phyloP scores from a whole-genome alignment of 441 rosid species.

The Geranium incanum region DNA sequence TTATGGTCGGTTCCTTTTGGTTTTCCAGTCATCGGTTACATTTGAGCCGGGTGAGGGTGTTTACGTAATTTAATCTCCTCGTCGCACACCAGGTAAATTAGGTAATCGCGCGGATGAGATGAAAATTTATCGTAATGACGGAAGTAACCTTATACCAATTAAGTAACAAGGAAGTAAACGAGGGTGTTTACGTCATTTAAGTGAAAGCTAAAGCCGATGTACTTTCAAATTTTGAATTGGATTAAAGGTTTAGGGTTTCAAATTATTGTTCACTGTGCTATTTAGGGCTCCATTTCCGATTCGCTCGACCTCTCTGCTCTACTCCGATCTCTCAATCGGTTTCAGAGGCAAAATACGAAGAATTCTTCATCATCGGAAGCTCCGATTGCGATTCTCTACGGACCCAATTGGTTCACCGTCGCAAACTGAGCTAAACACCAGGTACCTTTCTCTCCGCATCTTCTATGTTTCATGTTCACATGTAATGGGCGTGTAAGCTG shows the following conservation, averaged over 20 bases:
- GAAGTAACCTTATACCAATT: neutral
- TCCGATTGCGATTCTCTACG: neutral
- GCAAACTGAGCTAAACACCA: neutral
- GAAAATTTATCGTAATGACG: neutral
- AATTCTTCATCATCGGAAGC: neutral
- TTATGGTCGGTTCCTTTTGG: too few species aligned
- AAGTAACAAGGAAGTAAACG: neutral
- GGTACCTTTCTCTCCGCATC: neutral
- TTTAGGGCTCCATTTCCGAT: neutral
- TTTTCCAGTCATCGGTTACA: too few species aligned
- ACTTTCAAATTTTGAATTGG: neutral
- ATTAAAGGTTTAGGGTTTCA: constrained; percentile 1
- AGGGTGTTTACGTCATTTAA: neutral
- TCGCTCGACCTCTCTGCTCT: neutral
- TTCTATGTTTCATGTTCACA: neutral
- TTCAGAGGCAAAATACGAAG: neutral
- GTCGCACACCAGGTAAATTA: too few species aligned
- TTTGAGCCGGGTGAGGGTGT: too few species aligned
- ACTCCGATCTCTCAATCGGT: neutral
- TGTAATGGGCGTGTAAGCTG: too few species aligned
- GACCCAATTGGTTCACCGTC: neutral
- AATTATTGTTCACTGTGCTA: neutral
- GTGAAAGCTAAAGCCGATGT: too few species aligned
- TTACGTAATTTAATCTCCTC: too few species aligned
- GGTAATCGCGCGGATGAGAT: too few species aligned